Conservation (phyloP, 192 early-diverging fungal genomes). For the Entophlyctis helioformis region DNA sequence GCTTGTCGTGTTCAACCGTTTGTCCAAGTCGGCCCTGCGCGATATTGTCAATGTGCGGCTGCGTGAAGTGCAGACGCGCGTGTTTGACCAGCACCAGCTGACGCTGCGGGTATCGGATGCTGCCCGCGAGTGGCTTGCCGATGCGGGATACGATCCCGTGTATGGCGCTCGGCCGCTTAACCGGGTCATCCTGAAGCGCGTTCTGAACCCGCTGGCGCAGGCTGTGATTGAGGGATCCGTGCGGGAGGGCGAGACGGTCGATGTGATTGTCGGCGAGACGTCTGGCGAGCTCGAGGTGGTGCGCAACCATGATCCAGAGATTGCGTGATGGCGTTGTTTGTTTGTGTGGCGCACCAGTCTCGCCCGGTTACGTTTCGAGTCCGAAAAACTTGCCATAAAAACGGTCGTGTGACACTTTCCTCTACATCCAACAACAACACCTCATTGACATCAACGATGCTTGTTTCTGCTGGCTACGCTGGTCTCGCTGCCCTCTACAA, state of each 20-base stretch:
- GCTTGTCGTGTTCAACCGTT: constrained; percentile 64
- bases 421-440: neutral
- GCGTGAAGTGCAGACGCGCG: neutral
- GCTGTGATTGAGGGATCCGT: constrained; percentile 55
- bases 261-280: too few relatives aligned
- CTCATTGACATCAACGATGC: too few relatives aligned
- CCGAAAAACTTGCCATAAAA: too few relatives aligned
- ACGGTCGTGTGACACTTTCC: constrained; percentile 25
- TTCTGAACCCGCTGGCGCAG: constrained; percentile 39
- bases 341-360: too few relatives aligned
- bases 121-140: constrained; percentile 50
- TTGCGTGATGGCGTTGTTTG: too few relatives aligned
- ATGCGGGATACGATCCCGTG: constrained; percentile 52
- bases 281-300: too few relatives aligned
- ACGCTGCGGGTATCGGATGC: constrained; percentile 36
- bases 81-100: constrained; percentile 3
- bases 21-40: constrained; percentile 31
- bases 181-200: constrained; percentile 46
- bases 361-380: too few relatives aligned
- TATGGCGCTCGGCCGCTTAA: constrained; percentile 63
- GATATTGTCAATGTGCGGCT: constrained; percentile 43
- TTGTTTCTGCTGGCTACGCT: too few relatives aligned
- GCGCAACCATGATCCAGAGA: too few relatives aligned
- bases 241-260: constrained; percentile 38
- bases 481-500: too few relatives aligned